These are phyloP conservation scores for Hyaloscypha hepaticicola DNA, from an alignment of 495 filamentous ascomycete genomes.

Conservation along the genomic window DNA sequence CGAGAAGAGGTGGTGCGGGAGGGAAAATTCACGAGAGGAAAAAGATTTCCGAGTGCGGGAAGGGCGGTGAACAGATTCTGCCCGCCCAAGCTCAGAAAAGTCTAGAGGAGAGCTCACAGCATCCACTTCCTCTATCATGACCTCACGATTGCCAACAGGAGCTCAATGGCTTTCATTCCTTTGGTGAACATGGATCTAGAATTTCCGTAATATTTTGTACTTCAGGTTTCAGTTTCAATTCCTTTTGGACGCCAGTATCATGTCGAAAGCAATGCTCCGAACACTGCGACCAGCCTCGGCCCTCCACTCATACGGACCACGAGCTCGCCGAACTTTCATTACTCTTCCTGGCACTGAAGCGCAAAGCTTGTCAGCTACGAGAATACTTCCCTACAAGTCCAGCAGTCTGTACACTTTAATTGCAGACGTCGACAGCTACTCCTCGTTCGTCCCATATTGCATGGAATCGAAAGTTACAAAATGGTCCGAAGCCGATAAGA, in stretches of 20 bases:
- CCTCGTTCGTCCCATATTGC: constrained; percentile 84
- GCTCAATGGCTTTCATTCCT: neutral
- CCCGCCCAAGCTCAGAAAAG: neutral
- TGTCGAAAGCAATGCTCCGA: constrained; percentile 24
- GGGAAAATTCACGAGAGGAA: neutral
- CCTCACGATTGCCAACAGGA: constrained; percentile 8
- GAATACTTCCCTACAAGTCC: constrained; percentile 77
- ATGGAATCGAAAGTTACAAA: constrained; percentile 64
- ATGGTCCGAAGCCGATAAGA: constrained; percentile 40
- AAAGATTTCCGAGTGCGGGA: no score
- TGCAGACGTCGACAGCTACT: constrained; percentile 80
- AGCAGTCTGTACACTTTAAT: constrained; percentile 74
- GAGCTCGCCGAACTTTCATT: constrained; percentile 36
- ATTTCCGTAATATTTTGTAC: constrained; percentile 1
- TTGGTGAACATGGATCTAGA: neutral
- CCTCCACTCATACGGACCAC: constrained; percentile 13
- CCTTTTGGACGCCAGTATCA: constrained; percentile 9
- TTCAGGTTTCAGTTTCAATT: neutral
- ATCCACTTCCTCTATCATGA: constrained; percentile 1
- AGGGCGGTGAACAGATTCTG: constrained; percentile 6
- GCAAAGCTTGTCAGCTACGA: constrained; percentile 66
- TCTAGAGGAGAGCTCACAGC: neutral
- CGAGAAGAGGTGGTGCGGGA: neutral
- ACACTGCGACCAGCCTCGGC: constrained; percentile 8
- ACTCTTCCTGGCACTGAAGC: constrained; percentile 39